Evolutionary conservation across 2,329 filamentous ascomycete genomes (phyloP), one percentile per base, ranked within the genome.

Genomic region (Chrysoporthe austroafricana): DNA sequence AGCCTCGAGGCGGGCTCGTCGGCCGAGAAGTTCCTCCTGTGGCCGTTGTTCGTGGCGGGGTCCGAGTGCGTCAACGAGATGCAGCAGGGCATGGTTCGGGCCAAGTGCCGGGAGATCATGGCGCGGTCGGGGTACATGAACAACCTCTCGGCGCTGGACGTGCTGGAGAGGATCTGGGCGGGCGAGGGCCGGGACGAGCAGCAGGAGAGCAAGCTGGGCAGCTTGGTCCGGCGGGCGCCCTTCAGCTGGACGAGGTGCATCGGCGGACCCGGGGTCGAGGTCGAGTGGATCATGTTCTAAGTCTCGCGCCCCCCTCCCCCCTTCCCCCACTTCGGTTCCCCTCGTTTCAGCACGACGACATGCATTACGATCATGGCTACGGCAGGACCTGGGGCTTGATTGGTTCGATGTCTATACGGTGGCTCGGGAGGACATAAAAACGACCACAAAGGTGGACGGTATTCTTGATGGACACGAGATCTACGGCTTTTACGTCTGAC

Each of bases 111-210:
- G 57, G 93, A 95, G 75, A 95, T 97, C 72, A 94, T 95, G 84
- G 87, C 89, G 42, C 91, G 95, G 72, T 95, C 91, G 64, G 94
- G 94, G 1, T 97, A 97, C 80, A 92, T 94, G 84, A 97, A 97
- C 80, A 97, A 97, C 76, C 85, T 96, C 52, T 91, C 91, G 7
- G 93, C 92, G 8, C 84, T 97, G 36, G 92, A 96, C 74, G 88
- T 97, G 4, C 80, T 97, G 54, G 94, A 97, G 82, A 89, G 90
- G 73, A 86, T 97, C 18, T 97, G 95, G 94, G 83, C 84, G 14
- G 85, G 84, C 62, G 85, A 88, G 62, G 78, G 76, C 72, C 74
- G 79, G 67, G 79, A 80, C 56, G 77, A 79, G 39, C 77, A 79
- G 63, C 73, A 74, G 60, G 71, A 75, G 26, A 77, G 74, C 62